Percentiles rank a stretch among this genome's conserved stretches.
These are phyloP conservation scores for Phoma sp. DNA, from an alignment of 2,329 filamentous ascomycete species.

Conservation along the genomic window DNA sequence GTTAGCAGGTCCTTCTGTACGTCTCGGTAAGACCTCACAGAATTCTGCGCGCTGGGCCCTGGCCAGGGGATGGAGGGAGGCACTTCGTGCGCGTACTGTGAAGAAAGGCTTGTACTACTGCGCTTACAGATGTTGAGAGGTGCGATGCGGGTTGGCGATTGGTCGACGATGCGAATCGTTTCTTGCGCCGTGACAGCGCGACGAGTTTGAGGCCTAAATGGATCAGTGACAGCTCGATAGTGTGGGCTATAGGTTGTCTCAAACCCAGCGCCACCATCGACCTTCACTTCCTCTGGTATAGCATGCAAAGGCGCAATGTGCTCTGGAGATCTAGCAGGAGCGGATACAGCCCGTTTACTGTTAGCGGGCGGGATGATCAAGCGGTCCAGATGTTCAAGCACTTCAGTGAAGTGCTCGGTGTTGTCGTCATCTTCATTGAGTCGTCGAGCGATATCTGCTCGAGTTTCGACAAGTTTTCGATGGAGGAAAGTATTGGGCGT, in stretches of 20 bases:
- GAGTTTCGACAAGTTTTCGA: conserved; percentile 65
- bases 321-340: conserved; percentile 47
- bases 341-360: conserved; percentile 56
- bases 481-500: conserved; percentile 61
- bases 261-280: conserved; percentile 44
- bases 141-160: conserved; percentile 59
- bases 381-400: conserved; percentile 67
- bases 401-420: conserved; percentile 63
- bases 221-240: conserved; percentile 55
- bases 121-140: conserved; percentile 65
- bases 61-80: conserved; percentile 24
- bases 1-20: conserved; percentile 31
- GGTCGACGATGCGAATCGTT: conserved; percentile 66
- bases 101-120: conserved; percentile 42
- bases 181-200: conserved; percentile 40
- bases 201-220: conserved; percentile 41
- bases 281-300: conserved; percentile 60
- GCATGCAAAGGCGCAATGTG: conserved; percentile 53
- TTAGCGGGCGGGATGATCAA: conserved; percentile 57
- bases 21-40: conserved; percentile 29
- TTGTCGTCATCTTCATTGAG: conserved; percentile 55
- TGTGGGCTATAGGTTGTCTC: conserved; percentile 32
- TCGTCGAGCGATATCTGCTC: conserved; percentile 63
- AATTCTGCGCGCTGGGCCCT: conserved; percentile 16
- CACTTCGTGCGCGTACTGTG: conserved; percentile 25